A percentile compares a stretch with the other conserved stretches of the same genome.
Evolutionary conservation across 2,329 filamentous ascomycete genomes (phyloP).

Genomic region (Fusarium circinatum): DNA sequence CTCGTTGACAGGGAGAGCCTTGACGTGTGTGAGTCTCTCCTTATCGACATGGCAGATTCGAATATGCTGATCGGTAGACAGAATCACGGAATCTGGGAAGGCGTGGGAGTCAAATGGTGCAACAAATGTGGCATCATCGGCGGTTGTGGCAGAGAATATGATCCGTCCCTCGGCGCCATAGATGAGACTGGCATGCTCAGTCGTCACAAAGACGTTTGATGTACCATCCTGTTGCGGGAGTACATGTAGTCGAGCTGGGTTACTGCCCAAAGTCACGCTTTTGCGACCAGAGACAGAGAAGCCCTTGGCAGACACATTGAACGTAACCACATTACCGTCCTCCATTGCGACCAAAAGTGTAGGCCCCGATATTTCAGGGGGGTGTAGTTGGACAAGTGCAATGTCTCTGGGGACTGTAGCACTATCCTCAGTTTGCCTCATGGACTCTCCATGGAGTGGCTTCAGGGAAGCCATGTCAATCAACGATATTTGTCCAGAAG

Average conservation of each 20-base stretch:
- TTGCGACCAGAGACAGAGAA: constrained; percentile 77
- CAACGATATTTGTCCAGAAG: constrained; percentile 81
- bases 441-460: constrained; percentile 70
- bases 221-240: constrained; percentile 75
- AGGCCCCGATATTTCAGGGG: constrained; percentile 64
- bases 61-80: constrained; percentile 81
- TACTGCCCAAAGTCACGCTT: constrained; percentile 85
- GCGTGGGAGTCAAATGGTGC: constrained; percentile 84
- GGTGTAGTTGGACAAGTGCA: constrained; percentile 80
- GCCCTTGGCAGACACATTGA: constrained; percentile 72
- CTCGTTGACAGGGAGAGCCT: constrained; percentile 79
- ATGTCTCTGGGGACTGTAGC: constrained; percentile 86
- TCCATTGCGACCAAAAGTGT: constrained; percentile 92
- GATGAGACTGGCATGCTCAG: constrained; percentile 92
- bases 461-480: constrained; percentile 74
- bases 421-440: constrained; percentile 70
- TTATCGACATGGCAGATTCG: constrained; percentile 85
- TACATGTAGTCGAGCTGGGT: constrained; percentile 83
- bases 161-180: constrained; percentile 89
- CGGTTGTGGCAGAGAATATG: constrained; percentile 92
- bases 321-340: constrained; percentile 90
- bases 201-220: constrained; percentile 89
- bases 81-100: constrained; percentile 82
- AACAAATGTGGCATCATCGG: constrained; percentile 83
- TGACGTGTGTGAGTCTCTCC: constrained; percentile 88